Evolutionary conservation across 176 grass and related monocot species (phyloP).

Genomic region (Cymbopogon citratus): DNA sequence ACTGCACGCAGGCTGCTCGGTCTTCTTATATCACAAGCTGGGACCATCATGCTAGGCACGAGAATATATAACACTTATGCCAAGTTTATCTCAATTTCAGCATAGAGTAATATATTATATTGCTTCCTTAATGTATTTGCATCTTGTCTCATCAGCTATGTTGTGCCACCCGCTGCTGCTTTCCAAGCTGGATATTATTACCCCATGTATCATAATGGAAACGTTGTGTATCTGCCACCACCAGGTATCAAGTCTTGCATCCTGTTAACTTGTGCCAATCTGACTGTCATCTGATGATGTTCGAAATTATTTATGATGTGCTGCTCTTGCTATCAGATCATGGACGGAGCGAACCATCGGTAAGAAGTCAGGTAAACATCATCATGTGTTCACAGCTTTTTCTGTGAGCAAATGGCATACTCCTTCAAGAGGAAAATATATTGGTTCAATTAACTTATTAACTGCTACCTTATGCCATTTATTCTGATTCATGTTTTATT

Average conservation of each 20-base stretch:
- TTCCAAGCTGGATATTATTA: not conserved
- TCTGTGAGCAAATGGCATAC: not conserved
- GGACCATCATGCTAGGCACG: conserved; percentile 16
- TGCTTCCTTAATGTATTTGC: not conserved
- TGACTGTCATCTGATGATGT: not conserved
- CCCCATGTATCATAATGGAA: conserved; percentile 18
- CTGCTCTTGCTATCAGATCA: conserved; percentile 5
- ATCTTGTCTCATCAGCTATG: conserved; percentile 25
- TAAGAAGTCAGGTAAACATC: conserved; percentile 12
- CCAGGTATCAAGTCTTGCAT: not conserved
- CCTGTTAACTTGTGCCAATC: not conserved
- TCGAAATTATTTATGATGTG: not conserved
- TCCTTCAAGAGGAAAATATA: too few relatives aligned
- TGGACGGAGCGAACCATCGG: not conserved
- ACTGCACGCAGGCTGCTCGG: conserved; percentile 21
- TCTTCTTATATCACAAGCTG: conserved; percentile 20
- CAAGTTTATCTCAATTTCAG: conserved; percentile 8
- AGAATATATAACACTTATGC: conserved; percentile 26
- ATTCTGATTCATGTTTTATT: not conserved
- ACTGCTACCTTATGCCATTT: not conserved
- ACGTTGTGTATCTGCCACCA: not conserved
- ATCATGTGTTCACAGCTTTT: not conserved
- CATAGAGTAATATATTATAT: not conserved
- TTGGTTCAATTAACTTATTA: not conserved
- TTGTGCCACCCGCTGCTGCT: not conserved